A percentile compares a stretch with the other conserved stretches of the same genome.
Evolutionary conservation across 2,329 filamentous ascomycete genomes (phyloP).

Genomic region (Exophiala dermatitidis): DNA sequence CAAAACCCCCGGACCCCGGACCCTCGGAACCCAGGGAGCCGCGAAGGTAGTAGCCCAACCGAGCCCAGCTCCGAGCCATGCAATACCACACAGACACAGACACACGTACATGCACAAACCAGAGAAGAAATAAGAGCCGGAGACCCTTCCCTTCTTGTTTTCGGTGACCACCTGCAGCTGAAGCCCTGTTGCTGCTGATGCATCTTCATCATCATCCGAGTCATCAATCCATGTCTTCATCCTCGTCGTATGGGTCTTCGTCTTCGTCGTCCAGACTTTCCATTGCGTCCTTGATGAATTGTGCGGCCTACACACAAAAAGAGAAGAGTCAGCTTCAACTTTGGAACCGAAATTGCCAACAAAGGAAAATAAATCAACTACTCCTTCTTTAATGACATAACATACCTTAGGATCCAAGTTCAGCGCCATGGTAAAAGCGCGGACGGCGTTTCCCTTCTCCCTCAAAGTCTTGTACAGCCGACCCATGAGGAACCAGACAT

Average conservation of each 20-base stretch:
- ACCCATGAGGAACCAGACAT: slow-evolving; percentile 89
- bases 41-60: too few species aligned
- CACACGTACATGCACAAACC: too few species aligned
- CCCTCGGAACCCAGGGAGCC: too few species aligned
- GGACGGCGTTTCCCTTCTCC: slow-evolving; percentile 67
- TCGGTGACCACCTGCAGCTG: neutral
- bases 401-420: slow-evolving; percentile 93
- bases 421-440: slow-evolving; percentile 87
- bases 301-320: slow-evolving; percentile 59
- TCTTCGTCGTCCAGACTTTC: slow-evolving; percentile 78
- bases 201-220: neutral
- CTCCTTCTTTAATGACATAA: too few species aligned
- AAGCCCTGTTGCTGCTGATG: neutral
- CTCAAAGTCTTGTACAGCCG: slow-evolving; percentile 52
- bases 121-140: too few species aligned
- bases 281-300: slow-evolving; percentile 93
- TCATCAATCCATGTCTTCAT: slow-evolving; percentile 43
- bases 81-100: too few species aligned
- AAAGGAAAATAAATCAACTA: too few species aligned
- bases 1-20: too few species aligned
- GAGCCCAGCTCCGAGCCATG: too few species aligned
- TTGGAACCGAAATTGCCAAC: neutral
- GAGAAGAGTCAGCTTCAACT: slow-evolving; percentile 19
- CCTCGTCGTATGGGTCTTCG: slow-evolving; percentile 55
- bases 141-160: too few species aligned